Conservation (phyloP, 2,329 filamentous ascomycete genomes). For the Colletotrichum destructivum region DNA sequence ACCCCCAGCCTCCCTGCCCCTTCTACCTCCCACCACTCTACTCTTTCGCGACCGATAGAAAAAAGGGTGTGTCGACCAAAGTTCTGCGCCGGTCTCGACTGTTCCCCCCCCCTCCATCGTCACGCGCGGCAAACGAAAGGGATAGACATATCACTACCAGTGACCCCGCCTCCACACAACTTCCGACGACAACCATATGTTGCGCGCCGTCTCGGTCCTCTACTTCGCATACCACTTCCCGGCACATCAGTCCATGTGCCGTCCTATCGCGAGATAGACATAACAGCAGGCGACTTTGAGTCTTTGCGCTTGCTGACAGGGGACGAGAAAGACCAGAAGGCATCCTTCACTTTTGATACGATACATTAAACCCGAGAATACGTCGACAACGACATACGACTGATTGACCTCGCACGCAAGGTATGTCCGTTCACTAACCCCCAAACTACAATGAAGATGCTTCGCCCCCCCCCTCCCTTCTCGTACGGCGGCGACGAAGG, state of each 20-base stretch:
- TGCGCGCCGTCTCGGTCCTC: conserved; percentile 31
- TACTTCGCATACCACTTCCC: conserved; percentile 43
- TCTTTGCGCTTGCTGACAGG: conserved; percentile 76
- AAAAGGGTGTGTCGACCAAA: conserved; percentile 7
- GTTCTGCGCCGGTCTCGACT: conserved; percentile 16
- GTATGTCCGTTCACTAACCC: background rate
- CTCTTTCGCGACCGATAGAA: conserved; percentile 12
- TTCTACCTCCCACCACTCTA: conserved; percentile 1
- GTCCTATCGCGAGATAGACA: conserved; percentile 55
- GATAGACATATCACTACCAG: background rate
- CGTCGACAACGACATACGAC: background rate
- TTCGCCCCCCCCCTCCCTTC: background rate
- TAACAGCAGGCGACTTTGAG: conserved; percentile 73
- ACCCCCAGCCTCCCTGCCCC: background rate
- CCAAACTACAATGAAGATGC: background rate
- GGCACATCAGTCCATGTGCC: conserved; percentile 63
- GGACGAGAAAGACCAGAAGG: conserved; percentile 70
- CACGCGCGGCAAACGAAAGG: conserved; percentile 15
- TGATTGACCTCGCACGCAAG: conserved; percentile 21
- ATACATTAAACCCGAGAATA: conserved; percentile 1
- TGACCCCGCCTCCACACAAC: background rate
- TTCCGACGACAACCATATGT: conserved; percentile 32
- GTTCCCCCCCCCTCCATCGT: background rate
- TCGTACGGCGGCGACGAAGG: background rate
- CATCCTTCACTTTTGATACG: conserved; percentile 21